These are phyloP conservation scores for Biscutella auriculata DNA, from an alignment of 441 rosid species.

Conservation along the genomic window DNA sequence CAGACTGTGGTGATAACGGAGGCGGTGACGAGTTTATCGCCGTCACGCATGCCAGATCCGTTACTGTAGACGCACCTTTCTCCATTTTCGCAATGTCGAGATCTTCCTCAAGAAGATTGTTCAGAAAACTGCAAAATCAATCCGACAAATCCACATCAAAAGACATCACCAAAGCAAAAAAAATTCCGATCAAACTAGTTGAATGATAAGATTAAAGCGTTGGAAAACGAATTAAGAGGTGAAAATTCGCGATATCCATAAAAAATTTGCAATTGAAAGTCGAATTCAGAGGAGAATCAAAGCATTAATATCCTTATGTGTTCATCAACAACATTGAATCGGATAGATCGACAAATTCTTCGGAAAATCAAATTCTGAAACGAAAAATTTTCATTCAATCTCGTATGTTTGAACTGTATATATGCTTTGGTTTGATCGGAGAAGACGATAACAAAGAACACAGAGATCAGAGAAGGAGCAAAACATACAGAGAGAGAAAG, in stretches of 20 bases:
- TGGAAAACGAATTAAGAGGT: too few relatives aligned
- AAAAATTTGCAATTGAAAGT: too few relatives aligned
- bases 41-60: slow-evolving; percentile 23
- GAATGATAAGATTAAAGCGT: background rate
- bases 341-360: background rate
- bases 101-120: slow-evolving; percentile 10
- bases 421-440: background rate
- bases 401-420: background rate
- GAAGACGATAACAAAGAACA: background rate
- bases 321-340: background rate
- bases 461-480: too few relatives aligned
- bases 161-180: too few relatives aligned
- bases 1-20: slow-evolving; percentile 22
- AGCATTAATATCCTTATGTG: background rate
- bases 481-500: too few relatives aligned
- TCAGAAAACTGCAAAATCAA: background rate
- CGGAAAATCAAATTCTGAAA: background rate
- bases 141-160: too few relatives aligned
- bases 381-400: background rate
- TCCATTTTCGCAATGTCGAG: slow-evolving; percentile 28
- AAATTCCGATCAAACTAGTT: too few relatives aligned
- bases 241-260: too few relatives aligned
- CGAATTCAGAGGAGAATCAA: background rate
- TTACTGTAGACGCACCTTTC: slow-evolving; percentile 25
- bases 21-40: slow-evolving; percentile 22